Evolutionary conservation across 768 basidiomycete genomes (phyloP).

Genomic region (Auricularia auricula-judae): DNA sequence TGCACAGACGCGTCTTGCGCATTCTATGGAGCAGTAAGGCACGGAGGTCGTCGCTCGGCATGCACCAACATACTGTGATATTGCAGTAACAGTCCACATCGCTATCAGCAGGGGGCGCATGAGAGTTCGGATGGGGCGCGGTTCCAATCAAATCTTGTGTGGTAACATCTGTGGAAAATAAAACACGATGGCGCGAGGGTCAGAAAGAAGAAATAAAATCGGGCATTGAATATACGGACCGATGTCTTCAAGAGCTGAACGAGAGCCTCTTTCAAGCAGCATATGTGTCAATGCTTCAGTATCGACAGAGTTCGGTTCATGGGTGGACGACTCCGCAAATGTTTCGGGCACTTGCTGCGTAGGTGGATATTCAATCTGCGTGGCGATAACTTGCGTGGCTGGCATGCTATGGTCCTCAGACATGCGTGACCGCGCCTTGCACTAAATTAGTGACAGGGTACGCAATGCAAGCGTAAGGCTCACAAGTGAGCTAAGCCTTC

Average conservation of each 20-base stretch:
- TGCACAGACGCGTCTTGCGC: constrained; percentile 42
- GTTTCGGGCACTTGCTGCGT: neutral
- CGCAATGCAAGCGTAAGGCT: neutral
- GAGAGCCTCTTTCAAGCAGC: neutral
- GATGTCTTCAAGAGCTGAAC: constrained; percentile 28
- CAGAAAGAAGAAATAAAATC: too few species aligned
- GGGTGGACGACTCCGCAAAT: neutral
- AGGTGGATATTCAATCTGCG: neutral
- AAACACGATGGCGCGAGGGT: too few species aligned
- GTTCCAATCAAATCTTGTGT: constrained; percentile 17
- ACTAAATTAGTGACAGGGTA: neutral
- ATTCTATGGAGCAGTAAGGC: constrained; percentile 24
- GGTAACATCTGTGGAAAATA: neutral
- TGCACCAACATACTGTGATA: neutral
- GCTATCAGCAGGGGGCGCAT: neutral
- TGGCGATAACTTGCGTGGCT: neutral
- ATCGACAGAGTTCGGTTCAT: neutral
- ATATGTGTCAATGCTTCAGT: neutral
- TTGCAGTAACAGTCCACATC: neutral
- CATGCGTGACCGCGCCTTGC: neutral
- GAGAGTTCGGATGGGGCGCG: constrained; percentile 24
- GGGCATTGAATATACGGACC: constrained; percentile 36
- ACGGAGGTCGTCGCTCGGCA: neutral
- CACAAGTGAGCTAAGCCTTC: neutral
- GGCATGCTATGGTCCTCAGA: neutral